Conservation (phyloP, 345 rosid genomes). For the Syzygium aromaticum region DNA sequence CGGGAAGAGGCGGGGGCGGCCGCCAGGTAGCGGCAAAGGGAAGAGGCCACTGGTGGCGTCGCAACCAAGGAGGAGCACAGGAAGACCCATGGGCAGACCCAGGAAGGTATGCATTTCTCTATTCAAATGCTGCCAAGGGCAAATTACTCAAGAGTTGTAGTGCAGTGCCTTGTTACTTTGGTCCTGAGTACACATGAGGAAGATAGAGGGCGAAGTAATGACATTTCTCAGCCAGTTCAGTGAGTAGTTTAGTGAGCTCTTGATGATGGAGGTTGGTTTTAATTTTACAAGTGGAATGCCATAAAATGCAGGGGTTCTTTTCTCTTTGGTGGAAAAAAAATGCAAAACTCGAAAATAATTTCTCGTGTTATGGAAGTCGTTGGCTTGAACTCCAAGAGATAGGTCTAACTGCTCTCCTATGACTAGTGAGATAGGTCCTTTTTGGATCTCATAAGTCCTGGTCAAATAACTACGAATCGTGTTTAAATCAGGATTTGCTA, state of each 20-base stretch:
- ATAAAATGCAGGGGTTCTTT: background rate
- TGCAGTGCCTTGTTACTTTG: background rate
- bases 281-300: background rate
- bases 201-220: background rate
- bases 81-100: background rate
- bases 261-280: background rate
- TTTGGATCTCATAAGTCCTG: background rate
- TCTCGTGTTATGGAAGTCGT: background rate
- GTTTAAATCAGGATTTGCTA: background rate
- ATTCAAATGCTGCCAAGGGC: background rate
- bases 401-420: background rate
- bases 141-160: background rate
- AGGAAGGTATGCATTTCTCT: background rate
- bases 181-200: background rate
- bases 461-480: background rate
- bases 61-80: background rate
- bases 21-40: background rate
- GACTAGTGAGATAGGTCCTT: background rate
- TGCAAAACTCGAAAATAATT: background rate
- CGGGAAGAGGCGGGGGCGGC: slow-evolving; percentile 2
- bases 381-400: background rate
- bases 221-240: background rate
- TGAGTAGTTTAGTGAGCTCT: background rate
- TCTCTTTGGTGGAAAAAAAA: background rate
- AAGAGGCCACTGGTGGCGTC: background rate